Conservation (phyloP, 139 green algal genomes). For the Micractinium sp. region DNA sequence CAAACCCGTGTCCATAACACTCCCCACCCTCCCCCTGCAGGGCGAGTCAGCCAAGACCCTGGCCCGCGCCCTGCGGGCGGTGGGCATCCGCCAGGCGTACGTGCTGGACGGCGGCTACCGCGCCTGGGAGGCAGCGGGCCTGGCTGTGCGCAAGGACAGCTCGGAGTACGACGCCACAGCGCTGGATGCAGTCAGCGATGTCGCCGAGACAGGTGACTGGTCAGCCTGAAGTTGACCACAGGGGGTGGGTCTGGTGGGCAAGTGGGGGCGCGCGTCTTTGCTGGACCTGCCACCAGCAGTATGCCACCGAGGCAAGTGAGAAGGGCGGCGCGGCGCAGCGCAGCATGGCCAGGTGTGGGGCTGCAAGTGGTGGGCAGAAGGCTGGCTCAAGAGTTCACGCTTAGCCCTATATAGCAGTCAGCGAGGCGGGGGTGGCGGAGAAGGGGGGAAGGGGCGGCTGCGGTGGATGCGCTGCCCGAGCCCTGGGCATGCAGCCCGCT, state of each 20-base stretch:
- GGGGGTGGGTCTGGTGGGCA: background rate
- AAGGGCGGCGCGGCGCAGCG: too few species aligned
- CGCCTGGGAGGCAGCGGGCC: slow-evolving; percentile 44
- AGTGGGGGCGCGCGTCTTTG: too few species aligned
- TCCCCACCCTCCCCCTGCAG: background rate
- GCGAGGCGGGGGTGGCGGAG: too few species aligned
- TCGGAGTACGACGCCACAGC: slow-evolving; percentile 40
- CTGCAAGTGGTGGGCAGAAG: too few species aligned
- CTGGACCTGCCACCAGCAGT: too few species aligned
- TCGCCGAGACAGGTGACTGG: slow-evolving; percentile 43
- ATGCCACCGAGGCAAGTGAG: too few species aligned
- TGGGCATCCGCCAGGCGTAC: slow-evolving; percentile 32
- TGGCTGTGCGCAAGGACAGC: slow-evolving; percentile 35
- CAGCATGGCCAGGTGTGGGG: too few species aligned
- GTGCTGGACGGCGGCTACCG: slow-evolving; percentile 55
- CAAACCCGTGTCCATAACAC: background rate
- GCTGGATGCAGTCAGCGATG: slow-evolving; percentile 51
- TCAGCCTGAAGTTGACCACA: background rate
- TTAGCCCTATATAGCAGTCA: too few species aligned
- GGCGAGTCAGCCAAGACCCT: slow-evolving; percentile 41
- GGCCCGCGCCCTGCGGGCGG: slow-evolving; percentile 31
- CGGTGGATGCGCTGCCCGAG: too few species aligned
- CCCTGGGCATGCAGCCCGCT: too few species aligned
- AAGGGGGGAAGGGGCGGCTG: too few species aligned
- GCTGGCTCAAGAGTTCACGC: too few species aligned